These are phyloP conservation scores for Cladosporium sp. DNA, from an alignment of 2,329 filamentous ascomycete species.

Conservation along the genomic window DNA sequence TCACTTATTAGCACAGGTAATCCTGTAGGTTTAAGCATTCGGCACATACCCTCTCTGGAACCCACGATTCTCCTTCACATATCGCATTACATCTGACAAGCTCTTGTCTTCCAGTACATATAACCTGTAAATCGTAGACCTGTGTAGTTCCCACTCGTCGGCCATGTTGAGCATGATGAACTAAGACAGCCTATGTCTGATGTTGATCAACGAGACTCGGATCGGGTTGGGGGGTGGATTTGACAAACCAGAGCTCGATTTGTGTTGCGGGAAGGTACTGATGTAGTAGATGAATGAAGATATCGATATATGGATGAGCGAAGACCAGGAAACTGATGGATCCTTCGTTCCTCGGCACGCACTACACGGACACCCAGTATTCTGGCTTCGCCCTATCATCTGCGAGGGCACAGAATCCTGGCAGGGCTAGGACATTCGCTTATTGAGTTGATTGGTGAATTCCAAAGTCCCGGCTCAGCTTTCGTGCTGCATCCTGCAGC, in stretches of 20 bases:
- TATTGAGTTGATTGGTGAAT: neutral
- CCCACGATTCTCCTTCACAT: neutral
- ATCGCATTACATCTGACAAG: neutral
- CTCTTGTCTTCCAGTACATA: neutral
- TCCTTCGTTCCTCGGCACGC: neutral
- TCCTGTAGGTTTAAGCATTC: neutral
- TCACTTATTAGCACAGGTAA: neutral
- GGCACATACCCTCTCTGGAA: conserved; percentile 2
- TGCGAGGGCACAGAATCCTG: neutral
- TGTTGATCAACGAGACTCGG: neutral
- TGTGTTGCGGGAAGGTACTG: neutral
- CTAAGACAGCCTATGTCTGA: neutral
- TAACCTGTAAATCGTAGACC: conserved; percentile 2
- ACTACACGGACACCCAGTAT: neutral
- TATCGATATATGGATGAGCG: neutral
- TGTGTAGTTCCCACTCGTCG: conserved; percentile 3
- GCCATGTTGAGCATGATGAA: neutral
- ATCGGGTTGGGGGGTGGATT: neutral
- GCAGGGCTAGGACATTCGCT: conserved; percentile 2
- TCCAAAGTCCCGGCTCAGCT: neutral
- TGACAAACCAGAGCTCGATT: neutral
- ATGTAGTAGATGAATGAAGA: neutral
- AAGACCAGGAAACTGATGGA: conserved; percentile 1
- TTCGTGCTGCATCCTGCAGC: conserved; percentile 3
- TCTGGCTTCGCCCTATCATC: conserved; percentile 4